Evolutionary conservation across 1,284 basidiomycete genomes (phyloP).

Genomic region (Trichosporon sp.): DNA sequence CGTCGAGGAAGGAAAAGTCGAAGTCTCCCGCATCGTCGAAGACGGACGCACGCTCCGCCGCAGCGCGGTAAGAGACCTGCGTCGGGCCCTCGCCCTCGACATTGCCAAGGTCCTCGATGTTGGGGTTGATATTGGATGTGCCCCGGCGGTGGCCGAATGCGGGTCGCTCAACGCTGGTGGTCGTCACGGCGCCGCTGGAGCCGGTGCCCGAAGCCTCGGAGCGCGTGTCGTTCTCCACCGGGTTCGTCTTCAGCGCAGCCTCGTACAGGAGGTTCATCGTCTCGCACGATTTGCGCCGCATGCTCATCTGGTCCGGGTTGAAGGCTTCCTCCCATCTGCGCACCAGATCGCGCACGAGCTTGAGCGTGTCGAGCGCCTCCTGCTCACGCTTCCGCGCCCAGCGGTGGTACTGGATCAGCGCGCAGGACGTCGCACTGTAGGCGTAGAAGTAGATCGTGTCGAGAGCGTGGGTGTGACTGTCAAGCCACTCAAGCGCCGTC

Average conservation of each 20-base stretch:
- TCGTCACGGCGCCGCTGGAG: constrained; percentile 49
- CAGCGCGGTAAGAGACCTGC: constrained; percentile 24
- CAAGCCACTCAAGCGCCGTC: constrained; percentile 86
- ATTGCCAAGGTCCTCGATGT: constrained; percentile 16
- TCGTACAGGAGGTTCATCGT: constrained; percentile 90
- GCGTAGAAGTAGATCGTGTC: constrained; percentile 84
- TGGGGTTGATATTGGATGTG: constrained; percentile 18
- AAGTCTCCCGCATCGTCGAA: constrained; percentile 39
- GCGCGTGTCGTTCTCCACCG: constrained; percentile 43
- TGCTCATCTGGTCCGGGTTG: constrained; percentile 77
- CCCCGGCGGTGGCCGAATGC: constrained; percentile 12
- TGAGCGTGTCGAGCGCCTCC: constrained; percentile 71
- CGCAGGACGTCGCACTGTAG: constrained; percentile 86
- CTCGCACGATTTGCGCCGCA: constrained; percentile 75
- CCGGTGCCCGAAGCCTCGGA: constrained; percentile 42
- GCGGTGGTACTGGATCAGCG: constrained; percentile 66
- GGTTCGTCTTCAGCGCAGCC: constrained; percentile 72
- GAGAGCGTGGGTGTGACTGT: constrained; percentile 74
- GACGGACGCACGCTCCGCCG: constrained; percentile 20
- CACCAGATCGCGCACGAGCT: constrained; percentile 77
- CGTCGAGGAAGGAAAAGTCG: constrained; percentile 74
- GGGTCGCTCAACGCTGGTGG: constrained; percentile 9
- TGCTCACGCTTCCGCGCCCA: constrained; percentile 81
- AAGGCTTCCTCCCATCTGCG: constrained; percentile 73
- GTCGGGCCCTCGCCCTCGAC: constrained; percentile 26